Percentiles rank a stretch among this genome's conserved stretches.
Evolutionary conservation across 164 flowering plant species (phyloP).

Genomic region (Saururus chinensis): DNA sequence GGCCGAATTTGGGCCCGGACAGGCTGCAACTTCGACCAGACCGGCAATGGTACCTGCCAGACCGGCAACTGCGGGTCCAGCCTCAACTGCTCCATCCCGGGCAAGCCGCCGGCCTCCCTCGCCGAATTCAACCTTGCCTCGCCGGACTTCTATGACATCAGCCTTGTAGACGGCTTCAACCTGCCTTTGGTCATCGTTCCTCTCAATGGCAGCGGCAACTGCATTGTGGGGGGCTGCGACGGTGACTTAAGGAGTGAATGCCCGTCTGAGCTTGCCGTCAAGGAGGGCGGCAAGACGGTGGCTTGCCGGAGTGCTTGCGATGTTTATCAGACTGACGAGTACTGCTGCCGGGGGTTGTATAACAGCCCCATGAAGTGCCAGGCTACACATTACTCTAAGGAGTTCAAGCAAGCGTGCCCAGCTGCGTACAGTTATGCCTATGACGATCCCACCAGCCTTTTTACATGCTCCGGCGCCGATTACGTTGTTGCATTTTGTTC

Average conservation of each 20-base stretch:
- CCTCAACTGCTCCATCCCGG: constrained; percentile 54
- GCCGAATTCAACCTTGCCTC: constrained; percentile 71
- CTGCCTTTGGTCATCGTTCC: constrained; percentile 54
- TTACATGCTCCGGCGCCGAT: constrained; percentile 17
- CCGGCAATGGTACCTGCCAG: constrained; percentile 55
- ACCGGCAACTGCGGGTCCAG: constrained; percentile 63
- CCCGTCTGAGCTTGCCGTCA: constrained; percentile 58
- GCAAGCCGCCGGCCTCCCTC: constrained; percentile 60
- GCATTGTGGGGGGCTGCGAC: constrained; percentile 64
- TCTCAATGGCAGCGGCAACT: constrained; percentile 58
- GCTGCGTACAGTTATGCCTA: constrained; percentile 24
- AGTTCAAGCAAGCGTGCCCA: constrained; percentile 20
- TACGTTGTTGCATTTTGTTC: background rate
- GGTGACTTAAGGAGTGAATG: constrained; percentile 44
- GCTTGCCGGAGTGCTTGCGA: constrained; percentile 84
- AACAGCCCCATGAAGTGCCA: constrained; percentile 37
- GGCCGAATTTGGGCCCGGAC: constrained; percentile 96
- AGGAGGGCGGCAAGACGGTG: constrained; percentile 28
- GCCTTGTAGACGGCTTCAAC: constrained; percentile 86
- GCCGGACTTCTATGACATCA: constrained; percentile 68
- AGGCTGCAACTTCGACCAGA: constrained; percentile 66
- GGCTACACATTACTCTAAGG: constrained; percentile 11
- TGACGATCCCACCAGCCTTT: constrained; percentile 17
- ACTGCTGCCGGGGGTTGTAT: constrained; percentile 57
- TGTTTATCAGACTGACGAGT: constrained; percentile 66